Evolutionary conservation across 176 grass and related monocot genomes (phyloP), one percentile per base, ranked within the genome.

Genomic region (Oryza brachyantha): DNA sequence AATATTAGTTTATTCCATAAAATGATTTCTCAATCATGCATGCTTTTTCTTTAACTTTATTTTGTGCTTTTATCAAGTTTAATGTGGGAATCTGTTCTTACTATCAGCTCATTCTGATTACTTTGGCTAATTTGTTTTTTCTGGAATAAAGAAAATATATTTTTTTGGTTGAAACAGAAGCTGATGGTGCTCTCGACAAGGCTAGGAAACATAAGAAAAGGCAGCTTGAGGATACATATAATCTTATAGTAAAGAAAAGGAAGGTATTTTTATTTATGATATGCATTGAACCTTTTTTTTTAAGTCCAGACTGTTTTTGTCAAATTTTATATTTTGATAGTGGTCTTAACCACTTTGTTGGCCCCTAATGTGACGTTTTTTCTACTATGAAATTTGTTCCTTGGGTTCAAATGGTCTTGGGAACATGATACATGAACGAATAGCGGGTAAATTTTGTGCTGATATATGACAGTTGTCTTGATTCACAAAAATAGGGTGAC

Each of bases 141-240:
- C 62, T 59, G 12, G 73, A 34, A 57, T 87, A 29, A 50, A 72
- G n/a, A n/a, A n/a, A n/a, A n/a, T n/a, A n/a, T n/a, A 80, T 72
- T 61, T 42, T 75, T 73, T 48, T 83, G 29, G 13, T 82, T 89
- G 50, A 36, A 81, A 46, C 86, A 99, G 92, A 96, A 67, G 92
- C 96, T 7, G 96, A 99, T 89, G 96, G 96, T 87, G 96, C 96
- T 76, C 83, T 99, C 5, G 96, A 99, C 77, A 99, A 99, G 88
- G 92, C 96, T 46, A 95, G 96, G 75, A 99, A 99, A 60, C 96
- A 99, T 91, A 99, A 99, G 85, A 99, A 99, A 89, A 89, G 96
- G 58, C 96, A 99, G 68, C 96, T 99, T 75, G 92, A 99, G 72
- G 93, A 96, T 79, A 92, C 93, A 55, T 87, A 81, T 43, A 90